These are phyloP conservation scores for Thermomyces lanuginosus DNA, from an alignment of 2,329 filamentous ascomycete genomes.

Conservation along the genomic window DNA sequence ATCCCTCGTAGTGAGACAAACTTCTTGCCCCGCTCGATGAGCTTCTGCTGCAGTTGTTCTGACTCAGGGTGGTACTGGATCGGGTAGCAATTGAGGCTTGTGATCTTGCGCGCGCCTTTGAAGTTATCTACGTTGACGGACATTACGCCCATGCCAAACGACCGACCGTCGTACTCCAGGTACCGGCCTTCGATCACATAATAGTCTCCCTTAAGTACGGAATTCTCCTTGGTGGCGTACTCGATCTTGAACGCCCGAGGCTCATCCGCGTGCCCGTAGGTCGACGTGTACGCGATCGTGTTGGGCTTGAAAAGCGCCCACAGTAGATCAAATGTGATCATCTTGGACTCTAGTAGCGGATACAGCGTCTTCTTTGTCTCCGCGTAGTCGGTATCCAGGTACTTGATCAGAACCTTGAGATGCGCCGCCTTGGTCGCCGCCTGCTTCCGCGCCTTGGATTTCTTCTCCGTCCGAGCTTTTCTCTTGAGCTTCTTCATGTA, in stretches of 20 bases:
- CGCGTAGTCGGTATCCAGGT: slow-evolving; percentile 67
- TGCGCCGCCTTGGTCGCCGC: slow-evolving; percentile 26
- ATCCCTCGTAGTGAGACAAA: slow-evolving; percentile 69
- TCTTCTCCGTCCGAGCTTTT: slow-evolving; percentile 42
- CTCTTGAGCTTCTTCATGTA: slow-evolving; percentile 49
- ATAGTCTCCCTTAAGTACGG: slow-evolving; percentile 55
- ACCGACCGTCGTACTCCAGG: slow-evolving; percentile 76
- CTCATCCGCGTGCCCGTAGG: slow-evolving; percentile 60
- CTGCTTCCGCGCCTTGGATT: slow-evolving; percentile 24
- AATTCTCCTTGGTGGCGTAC: slow-evolving; percentile 51
- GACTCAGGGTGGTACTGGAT: slow-evolving; percentile 65
- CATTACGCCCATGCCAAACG: slow-evolving; percentile 60
- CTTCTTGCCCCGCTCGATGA: slow-evolving; percentile 69
- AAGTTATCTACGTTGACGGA: slow-evolving; percentile 56
- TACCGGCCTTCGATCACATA: slow-evolving; percentile 61
- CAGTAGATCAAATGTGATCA: slow-evolving; percentile 75
- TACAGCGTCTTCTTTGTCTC: slow-evolving; percentile 64
- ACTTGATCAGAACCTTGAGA: slow-evolving; percentile 55
- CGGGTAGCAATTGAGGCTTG: slow-evolving; percentile 59
- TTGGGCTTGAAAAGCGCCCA: slow-evolving; percentile 86
- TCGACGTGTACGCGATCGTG: slow-evolving; percentile 59
- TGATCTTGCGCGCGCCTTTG: slow-evolving; percentile 69
- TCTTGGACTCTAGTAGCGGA: slow-evolving; percentile 61
- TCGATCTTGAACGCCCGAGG: slow-evolving; percentile 72
- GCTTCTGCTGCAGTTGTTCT: slow-evolving; percentile 43